Evolutionary conservation across 805 yeast species (phyloP).

Genomic region (Candida boleticola): DNA sequence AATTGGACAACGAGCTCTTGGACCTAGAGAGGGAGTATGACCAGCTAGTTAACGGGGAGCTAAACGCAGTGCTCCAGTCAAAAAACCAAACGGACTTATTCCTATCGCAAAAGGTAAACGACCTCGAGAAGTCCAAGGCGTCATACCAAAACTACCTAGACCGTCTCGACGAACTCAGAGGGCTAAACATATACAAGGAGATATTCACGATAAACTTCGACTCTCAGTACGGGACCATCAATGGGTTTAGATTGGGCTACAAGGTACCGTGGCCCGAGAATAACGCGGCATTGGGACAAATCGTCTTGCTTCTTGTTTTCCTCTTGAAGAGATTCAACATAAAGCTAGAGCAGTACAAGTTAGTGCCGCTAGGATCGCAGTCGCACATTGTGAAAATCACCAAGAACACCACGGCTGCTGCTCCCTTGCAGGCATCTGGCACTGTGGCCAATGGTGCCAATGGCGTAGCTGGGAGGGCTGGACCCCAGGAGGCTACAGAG

Average conservation of each 20-base stretch:
- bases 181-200: slow-evolving; percentile 78
- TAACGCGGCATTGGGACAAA: slow-evolving; percentile 88
- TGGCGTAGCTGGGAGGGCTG: not conserved
- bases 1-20: slow-evolving; percentile 48
- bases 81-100: slow-evolving; percentile 60
- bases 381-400: slow-evolving; percentile 67
- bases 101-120: slow-evolving; percentile 47
- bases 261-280: slow-evolving; percentile 87
- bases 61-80: slow-evolving; percentile 43
- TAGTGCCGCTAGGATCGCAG: slow-evolving; percentile 82
- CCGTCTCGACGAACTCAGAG: slow-evolving; percentile 68
- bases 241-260: slow-evolving; percentile 77
- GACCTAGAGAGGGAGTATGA: slow-evolving; percentile 40
- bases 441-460: not conserved
- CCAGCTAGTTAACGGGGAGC: slow-evolving; percentile 37
- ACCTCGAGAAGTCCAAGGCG: slow-evolving; percentile 61
- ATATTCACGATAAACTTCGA: slow-evolving; percentile 82
- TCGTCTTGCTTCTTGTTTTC: slow-evolving; percentile 67
- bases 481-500: not conserved
- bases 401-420: slow-evolving; percentile 14
- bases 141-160: slow-evolving; percentile 60
- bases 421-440: not conserved
- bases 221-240: slow-evolving; percentile 83
- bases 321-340: slow-evolving; percentile 56
- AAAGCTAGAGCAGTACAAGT: slow-evolving; percentile 54